Conservation (phyloP, 441 rosid species). For the Adansonia gregorii region DNA sequence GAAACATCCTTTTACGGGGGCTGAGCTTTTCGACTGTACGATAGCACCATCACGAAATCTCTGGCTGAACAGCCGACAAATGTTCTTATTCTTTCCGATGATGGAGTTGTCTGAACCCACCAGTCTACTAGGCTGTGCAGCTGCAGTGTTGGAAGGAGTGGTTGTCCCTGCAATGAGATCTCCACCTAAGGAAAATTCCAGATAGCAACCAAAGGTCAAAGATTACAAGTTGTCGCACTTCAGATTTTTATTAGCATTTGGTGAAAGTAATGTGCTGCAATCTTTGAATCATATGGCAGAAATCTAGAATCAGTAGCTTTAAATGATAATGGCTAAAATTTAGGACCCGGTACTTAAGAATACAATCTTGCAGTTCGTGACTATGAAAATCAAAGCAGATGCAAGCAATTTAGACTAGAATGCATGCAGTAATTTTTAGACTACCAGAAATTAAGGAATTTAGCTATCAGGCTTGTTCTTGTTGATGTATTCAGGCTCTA, state of each 20-base stretch:
- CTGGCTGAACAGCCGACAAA: constrained; percentile 47
- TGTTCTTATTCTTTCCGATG: constrained; percentile 35
- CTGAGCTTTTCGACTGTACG: constrained; percentile 40
- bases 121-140: constrained; percentile 40
- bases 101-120: constrained; percentile 50
- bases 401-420: too few relatives aligned
- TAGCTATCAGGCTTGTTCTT: background rate
- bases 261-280: background rate
- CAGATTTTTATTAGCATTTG: background rate
- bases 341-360: too few relatives aligned
- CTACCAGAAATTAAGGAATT: too few relatives aligned
- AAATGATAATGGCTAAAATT: too few relatives aligned
- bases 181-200: constrained; percentile 43
- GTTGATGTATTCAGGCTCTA: background rate
- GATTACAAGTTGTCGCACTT: background rate
- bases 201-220: background rate
- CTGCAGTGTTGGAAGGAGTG: constrained; percentile 39
- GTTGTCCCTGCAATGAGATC: constrained; percentile 41
- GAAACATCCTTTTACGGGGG: constrained; percentile 21
- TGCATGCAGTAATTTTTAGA: too few relatives aligned
- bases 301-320: too few relatives aligned
- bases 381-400: too few relatives aligned
- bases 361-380: too few relatives aligned
- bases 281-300: too few relatives aligned
- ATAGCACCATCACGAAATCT: constrained; percentile 54